Base-by-base conservation (phyloP, 495 filamentous ascomycete genomes). In the Pyronema omphalodes region DNA sequence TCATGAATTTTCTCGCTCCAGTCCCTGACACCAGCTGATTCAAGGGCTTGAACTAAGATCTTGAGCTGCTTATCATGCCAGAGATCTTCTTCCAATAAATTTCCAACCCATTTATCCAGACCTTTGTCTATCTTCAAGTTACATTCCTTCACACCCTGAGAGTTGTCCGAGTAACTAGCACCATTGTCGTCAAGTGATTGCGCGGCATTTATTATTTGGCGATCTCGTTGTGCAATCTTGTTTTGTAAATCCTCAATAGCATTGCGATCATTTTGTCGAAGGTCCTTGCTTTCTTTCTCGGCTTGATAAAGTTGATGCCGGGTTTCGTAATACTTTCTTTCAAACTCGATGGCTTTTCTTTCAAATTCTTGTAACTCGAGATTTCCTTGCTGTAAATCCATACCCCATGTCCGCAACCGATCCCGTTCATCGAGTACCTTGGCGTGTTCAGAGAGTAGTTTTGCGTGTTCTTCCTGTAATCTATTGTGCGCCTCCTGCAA, bases 311-410 rank as follows among this genome's bases (percentile, higher is more conserved):
- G 55, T 11, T 56, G 58, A 14, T 15, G 36, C 17, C 56, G 49
- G n/a, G 58, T 55, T 0, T 37, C 46, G 6, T 63, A 55, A 34
- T 55, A 48, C 35, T 56, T 57, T 6, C 37, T 33, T 35, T 59
- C 58, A 2, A 63, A 56, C 5, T 54, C 52, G 23, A 2, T 29
- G 23, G 23, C 1, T 29, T 29, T 29, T 4, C 37, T 33, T 35
- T 59, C 58, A 4, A 63, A 56, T 3, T 54, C 52, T 51, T 63
- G 60, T 9, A 63, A 51, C 43, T 63, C 60, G 40, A 63, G 56
- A 43, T 63, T 63, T 35, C 60, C 60, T 14, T 60, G 60, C 6
- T 61, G 61, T 49, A 63, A 53, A 35, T 51, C 48, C 9, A 34
- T 18, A 12, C 34, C 34, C 48, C 48, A 51, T n/a, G 23, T 33